Base-by-base conservation (phyloP, 257 asterid species). In the Apocynum venetum region DNA sequence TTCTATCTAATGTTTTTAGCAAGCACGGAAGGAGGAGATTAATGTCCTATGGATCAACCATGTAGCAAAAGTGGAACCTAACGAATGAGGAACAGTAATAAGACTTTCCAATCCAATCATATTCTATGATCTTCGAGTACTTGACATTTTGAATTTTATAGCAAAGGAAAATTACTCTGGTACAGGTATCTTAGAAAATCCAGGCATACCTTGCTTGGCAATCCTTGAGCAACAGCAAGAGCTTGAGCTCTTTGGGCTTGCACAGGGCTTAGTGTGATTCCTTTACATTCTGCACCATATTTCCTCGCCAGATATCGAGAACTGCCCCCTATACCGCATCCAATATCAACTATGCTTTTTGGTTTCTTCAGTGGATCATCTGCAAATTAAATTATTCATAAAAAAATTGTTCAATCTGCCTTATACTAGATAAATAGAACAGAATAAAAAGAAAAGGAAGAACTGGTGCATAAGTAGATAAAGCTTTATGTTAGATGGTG, bases 251-350 rank as follows among this genome's bases (percentile, higher is more conserved):
- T 93, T 80, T 89, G 79, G 25, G 98, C 99, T 87, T 96, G 99
- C n/a, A 93, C 89, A 78, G 99, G 97, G 86, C 99, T 96, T 19
- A 96, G 87, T 25, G 99, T 96, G 82, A 96, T 93, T 79, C 98
- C 99, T 43, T 77, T 75, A 77, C 92, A 84, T 48, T 77, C 82
- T 7, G 99, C 96, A 13, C 88, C 94, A 78, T 82, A 96, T 80
- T 96, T 93, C 80, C 80, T 81, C 3, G 97, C 92, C 57, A 96
- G 73, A 87, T 91, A 90, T 71, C 98, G 87, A 0, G 98, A 88
- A 83, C 98, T 96, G 74, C 98, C 99, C 60, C 99, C 99, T 44
- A 96, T 93, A 6, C 99, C 99, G 82, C 99, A 96, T 20, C 99
- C 99, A 79, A 91, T 97, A 87, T 96, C 99, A n/a, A 96, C 96